Evolutionary conservation across 805 yeast genomes (phyloP), one percentile per base, ranked within the genome.

Genomic region (Komagataella mondaviorum): DNA sequence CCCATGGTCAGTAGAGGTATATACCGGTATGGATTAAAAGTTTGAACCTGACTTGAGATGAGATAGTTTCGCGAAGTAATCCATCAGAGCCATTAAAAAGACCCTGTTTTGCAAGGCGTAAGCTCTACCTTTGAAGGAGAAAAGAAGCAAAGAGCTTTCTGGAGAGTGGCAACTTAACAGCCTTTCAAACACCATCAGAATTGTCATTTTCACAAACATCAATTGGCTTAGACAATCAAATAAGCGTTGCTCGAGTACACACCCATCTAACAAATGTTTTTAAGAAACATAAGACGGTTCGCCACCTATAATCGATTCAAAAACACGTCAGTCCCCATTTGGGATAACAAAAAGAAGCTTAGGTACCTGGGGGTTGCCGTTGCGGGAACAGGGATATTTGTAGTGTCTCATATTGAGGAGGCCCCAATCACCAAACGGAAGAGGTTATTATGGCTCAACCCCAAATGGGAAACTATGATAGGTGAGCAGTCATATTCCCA

Each of bases 391-490:
- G 63, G 65, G 0, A 47, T 72, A 1, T 63, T 70, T 49, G 76
- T 72, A 62, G 68, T 72, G 24, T 71, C 83, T 30, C 73, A 83
- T 56, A 69, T 87, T 30, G 85, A 89, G 55, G 77, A 77, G 56
- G 96, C 96, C 0, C 96, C 96, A 0, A 83, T 83, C 23, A 81
- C 95, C 1, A 78, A 81, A 36, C 70, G 98, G 49, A 68, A 60
- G 30, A 71, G 97, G 55, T 77, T 88, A 59, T 77, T 89, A 61
- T 77, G 88, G 76, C 71, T 85, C 1, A 30, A 10, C 14, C 84
- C 88, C 4, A 73, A 74, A 49, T 76, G 81, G 70, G 96, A 88
- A 59, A 57, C 64, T 17, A 70, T 63, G 54, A 67, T 85, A 16
- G 95, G 95, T 2, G 77, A 78, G 30, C 70, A 70, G 52, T 75